These are phyloP conservation scores for Picochlorum sp. DNA, from an alignment of 139 green algal species.

Conservation along the genomic window DNA sequence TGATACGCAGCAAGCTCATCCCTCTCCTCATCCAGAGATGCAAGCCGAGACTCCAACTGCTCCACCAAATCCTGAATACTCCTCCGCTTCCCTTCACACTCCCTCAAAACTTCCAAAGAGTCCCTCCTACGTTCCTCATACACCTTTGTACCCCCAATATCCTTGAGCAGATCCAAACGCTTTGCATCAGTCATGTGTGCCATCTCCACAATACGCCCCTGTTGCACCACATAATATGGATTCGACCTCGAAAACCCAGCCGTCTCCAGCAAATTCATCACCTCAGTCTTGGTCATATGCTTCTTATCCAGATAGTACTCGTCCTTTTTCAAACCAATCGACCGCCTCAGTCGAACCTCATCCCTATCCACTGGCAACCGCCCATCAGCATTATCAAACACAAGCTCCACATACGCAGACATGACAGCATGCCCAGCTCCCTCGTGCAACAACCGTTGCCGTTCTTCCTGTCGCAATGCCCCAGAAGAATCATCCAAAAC, in stretches of 20 bases:
- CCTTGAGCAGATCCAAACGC: conserved; percentile 94
- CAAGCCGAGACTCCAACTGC: conserved; percentile 61
- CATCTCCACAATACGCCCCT: conserved; percentile 86
- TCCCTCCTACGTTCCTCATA: conserved; percentile 88
- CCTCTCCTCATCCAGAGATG: conserved; percentile 64
- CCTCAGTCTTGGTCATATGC: conserved; percentile 86
- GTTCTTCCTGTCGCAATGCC: conserved; percentile 56
- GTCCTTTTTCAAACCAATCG: conserved; percentile 90
- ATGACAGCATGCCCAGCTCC: conserved; percentile 79
- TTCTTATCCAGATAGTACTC: conserved; percentile 94
- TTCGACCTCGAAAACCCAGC: conserved; percentile 94
- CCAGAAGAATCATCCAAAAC: conserved; percentile 49
- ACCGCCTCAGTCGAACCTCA: conserved; percentile 82
- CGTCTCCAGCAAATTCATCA: conserved; percentile 91
- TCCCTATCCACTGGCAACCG: conserved; percentile 70
- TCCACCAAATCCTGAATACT: conserved; percentile 76
- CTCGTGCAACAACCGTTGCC: conserved; percentile 84
- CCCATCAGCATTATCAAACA: conserved; percentile 96
- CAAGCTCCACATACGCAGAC: conserved; percentile 90
- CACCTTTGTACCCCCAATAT: conserved; percentile 91
- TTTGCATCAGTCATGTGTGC: conserved; percentile 82
- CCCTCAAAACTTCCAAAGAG: conserved; percentile 77
- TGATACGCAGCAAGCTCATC: conserved; percentile 87
- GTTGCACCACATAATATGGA: conserved; percentile 99
- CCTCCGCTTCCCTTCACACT: conserved; percentile 58